Evolutionary conservation across 2,329 filamentous ascomycete species (phyloP), one percentile per base, ranked within the genome.

Genomic region (Phyllachora maydis): DNA sequence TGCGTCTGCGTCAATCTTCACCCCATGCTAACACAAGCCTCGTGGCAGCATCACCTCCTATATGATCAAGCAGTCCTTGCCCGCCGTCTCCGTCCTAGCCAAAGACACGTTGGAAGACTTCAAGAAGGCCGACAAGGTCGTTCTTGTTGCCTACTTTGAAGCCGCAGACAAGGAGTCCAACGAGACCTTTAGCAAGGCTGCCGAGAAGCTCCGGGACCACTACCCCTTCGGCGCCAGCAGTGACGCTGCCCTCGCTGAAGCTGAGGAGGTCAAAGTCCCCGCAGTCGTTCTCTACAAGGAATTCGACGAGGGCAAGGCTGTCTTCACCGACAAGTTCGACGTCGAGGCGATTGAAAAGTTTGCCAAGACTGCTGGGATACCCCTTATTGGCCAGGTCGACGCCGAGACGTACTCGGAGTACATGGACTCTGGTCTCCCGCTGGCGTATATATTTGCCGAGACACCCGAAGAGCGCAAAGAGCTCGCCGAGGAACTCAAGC

Each of bases 51-150:
- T 73, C 46, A 62, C 64, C 22, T 73, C 71, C 14, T 95, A 92
- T 64, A 98, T 98, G 88, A 75, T 81, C 50, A 98, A 95, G 68
- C 88, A 95, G 59, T 78, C 79, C 14, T 67, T 98, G 30, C 88
- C 88, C 25, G 77, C 88, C 34, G 83, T 98, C 34, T 93, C 88
- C 5, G 44, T 65, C 33, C 64, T 98, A 29, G 72, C 65, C 39
- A 70, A 75, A 49, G 78, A 85, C 35, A 81, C 72, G 29, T 58
- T 93, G 26, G 78, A 83, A 46, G 83, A 92, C 40, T 92, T 98
- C 72, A 95, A 95, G 73, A 85, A 74, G 30, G 70, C 83, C 46
- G 88, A 98, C 59, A 92, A 93, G 62, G 81, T 95, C 32, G 85
- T 95, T 30, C 52, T 95, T 26, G 71, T 98, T 32, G 85, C 73